Percentiles rank a stretch among this genome's conserved stretches.
Conservation (phyloP, 371 early-diverging fungal genomes). For the Vittaforma corneae region DNA sequence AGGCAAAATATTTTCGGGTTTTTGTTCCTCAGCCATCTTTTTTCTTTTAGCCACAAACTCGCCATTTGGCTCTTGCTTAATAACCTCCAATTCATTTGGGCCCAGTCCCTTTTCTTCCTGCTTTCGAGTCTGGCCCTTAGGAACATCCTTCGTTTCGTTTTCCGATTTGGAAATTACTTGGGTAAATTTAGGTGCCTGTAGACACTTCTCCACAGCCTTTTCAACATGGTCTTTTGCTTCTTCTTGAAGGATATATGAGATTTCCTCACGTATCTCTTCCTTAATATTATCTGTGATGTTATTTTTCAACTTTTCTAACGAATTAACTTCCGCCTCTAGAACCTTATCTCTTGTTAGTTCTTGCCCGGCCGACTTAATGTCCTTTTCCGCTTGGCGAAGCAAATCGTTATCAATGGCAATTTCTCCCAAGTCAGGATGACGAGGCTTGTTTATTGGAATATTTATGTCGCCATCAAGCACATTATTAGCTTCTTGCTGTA, state of each 20-base stretch:
- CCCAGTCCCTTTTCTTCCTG: no score
- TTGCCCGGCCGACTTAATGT: not conserved
- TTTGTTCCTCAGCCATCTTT: no score
- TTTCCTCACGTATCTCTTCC: not conserved
- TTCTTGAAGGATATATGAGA: not conserved
- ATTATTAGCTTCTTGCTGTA: not conserved
- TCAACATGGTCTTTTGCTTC: not conserved
- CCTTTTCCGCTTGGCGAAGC: not conserved
- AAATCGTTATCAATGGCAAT: not conserved
- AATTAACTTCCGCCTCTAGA: not conserved
- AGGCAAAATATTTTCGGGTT: no score
- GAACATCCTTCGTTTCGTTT: no score
- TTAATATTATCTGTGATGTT: slow-evolving; percentile 9
- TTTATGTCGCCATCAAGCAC: not conserved
- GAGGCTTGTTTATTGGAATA: not conserved
- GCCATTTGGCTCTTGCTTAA: no score
- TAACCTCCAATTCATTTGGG: no score
- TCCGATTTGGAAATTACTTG: not conserved
- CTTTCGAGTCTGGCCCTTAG: no score
- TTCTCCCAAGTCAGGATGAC: slow-evolving; percentile 2
- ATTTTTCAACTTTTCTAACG: slow-evolving; percentile 6
- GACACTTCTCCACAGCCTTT: slow-evolving; percentile 8
- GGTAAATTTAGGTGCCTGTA: not conserved
- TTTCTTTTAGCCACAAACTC: no score
- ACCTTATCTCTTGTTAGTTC: not conserved